Conservation (phyloP, 176 grass and related monocot species). For the Miscanthus lutarioriparius region DNA sequence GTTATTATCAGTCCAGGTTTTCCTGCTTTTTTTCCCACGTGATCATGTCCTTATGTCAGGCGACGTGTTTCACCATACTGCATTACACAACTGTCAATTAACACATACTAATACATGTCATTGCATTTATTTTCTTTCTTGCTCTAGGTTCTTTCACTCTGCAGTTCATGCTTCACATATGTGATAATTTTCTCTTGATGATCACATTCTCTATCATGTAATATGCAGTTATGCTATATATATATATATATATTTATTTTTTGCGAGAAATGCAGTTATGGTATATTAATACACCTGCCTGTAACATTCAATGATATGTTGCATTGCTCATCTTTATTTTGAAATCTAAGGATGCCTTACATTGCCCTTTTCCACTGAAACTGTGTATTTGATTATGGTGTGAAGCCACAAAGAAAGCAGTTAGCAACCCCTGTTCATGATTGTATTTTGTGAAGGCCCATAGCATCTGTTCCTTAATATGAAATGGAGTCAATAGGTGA, state of each 20-base stretch:
- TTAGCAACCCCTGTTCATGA: background rate
- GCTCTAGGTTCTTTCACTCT: background rate
- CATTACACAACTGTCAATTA: background rate
- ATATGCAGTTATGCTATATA: background rate
- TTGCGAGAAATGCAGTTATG: background rate
- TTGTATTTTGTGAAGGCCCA: slow-evolving; percentile 1
- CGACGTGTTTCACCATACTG: background rate
- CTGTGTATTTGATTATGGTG: background rate
- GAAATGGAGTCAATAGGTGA: background rate
- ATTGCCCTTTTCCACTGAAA: slow-evolving; percentile 10
- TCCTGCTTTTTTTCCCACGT: background rate
- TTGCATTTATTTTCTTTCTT: background rate
- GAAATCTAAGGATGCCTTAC: background rate
- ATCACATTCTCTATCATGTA: background rate
- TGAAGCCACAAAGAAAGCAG: slow-evolving; percentile 3
- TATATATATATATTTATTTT: too few relatives aligned
- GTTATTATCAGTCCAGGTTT: slow-evolving; percentile 22
- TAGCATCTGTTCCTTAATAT: background rate
- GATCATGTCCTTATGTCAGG: background rate
- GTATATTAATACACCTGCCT: background rate
- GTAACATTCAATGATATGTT: background rate
- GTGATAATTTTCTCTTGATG: background rate
- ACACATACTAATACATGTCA: background rate
- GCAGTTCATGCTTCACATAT: background rate
- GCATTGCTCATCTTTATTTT: slow-evolving; percentile 5